Base-by-base conservation (phyloP, 164 flowering plant genomes). In the Vitis cinerea region DNA sequence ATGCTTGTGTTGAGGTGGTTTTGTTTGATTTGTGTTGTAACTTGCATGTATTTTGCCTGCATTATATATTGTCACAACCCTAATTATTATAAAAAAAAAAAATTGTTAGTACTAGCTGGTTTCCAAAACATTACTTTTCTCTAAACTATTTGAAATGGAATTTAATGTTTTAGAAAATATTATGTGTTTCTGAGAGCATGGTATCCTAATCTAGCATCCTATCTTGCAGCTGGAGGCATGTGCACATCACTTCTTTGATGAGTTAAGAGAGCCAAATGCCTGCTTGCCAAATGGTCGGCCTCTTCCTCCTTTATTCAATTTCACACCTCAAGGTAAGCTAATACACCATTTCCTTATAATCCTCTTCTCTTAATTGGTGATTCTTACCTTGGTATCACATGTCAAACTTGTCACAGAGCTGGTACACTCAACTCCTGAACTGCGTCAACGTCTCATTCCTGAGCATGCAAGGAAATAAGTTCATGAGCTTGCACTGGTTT, bases 231-330 rank as follows among this genome's bases (percentile, higher is more conserved):
- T 92, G 83, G 98, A 94, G 73, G 98, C 98, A 48, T 94, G 97
- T 71, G 89, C 90, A 10, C 98, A 94, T 75, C 87, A 88, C 9
- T 94, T 92, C 81, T 94, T 94, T 69, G 89, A 94, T 72, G 94
- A 86, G 31, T 80, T 94, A 85, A 81, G 99, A 73, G 87, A 86
- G 37, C 97, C 94, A 27, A 86, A 82, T 69, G 78, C 85, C 53
- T 77, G 81, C 74, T 82, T 94, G 78, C 91, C 95, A 0, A 92
- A 86, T 75, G 97, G 97, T 4, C 83, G 79, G 44, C 82, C 85
- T 1, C 73, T 94, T 31, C 97, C 98, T n/a, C 88, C 97, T 62
- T 72, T 94, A 30, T 91, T 94, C 79, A 70, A 94, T 72, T 94
- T 92, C 84, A 87, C 91, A 1, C 87, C 95, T 53, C 86, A 94